Evolutionary conservation across 345 rosid species (phyloP).

Genomic region (Alliaria petiolata): DNA sequence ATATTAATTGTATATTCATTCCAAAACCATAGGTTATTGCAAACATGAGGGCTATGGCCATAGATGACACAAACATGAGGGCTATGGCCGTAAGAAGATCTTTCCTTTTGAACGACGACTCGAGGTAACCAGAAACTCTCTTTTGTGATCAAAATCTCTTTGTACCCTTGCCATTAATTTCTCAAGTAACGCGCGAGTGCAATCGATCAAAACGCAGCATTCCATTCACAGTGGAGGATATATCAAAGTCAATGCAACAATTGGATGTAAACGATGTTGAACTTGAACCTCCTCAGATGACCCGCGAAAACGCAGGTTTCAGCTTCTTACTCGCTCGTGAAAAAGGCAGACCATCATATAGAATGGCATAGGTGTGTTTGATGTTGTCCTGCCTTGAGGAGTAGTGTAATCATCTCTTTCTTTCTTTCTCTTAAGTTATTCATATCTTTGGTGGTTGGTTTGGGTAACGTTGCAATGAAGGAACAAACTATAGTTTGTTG

Average conservation of each 20-base stretch:
- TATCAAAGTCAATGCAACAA: constrained; percentile 85
- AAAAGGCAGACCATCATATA: constrained; percentile 33
- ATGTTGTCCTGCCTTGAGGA: constrained; percentile 11
- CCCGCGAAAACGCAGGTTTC: constrained; percentile 84
- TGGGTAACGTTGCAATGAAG: neutral
- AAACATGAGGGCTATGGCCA: constrained; percentile 62
- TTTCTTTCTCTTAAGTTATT: neutral
- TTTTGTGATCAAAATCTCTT: neutral
- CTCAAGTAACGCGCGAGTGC: neutral
- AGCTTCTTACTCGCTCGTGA: constrained; percentile 76
- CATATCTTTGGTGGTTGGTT: neutral
- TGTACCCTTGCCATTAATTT: neutral
- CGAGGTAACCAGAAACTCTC: constrained; percentile 44
- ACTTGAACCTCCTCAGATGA: constrained; percentile 71
- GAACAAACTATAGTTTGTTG: neutral
- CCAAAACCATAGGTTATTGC: constrained; percentile 50
- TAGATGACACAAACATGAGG: constrained; percentile 86
- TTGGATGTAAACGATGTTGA: constrained; percentile 79
- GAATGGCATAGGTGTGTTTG: constrained; percentile 23
- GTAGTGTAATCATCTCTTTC: neutral
- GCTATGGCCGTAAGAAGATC: constrained; percentile 74
- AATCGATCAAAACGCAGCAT: constrained; percentile 53
- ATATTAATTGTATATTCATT: neutral
- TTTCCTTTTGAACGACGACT: constrained; percentile 76
- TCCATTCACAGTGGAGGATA: constrained; percentile 92